phyloP scores from a whole-genome alignment of 2,329 filamentous ascomycete genomes.

The Verticillium dahliae region DNA sequence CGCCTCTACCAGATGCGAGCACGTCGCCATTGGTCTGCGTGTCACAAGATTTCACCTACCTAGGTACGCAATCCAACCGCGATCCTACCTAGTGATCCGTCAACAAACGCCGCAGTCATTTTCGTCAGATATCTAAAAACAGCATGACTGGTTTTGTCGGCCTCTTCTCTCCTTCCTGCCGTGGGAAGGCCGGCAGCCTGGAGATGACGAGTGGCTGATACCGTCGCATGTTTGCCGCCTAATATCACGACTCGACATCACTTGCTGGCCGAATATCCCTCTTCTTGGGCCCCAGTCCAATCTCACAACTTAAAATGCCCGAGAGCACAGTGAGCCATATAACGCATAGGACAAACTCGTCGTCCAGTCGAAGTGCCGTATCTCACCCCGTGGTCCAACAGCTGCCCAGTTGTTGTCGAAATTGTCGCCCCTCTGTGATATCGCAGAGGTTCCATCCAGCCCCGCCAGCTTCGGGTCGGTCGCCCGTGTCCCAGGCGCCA shows the following conservation, averaged over 20 bases:
- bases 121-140: neutral
- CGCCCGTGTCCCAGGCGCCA: neutral
- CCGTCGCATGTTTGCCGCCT: neutral
- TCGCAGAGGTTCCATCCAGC: neutral
- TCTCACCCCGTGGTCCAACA: neutral
- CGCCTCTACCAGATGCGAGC: neutral
- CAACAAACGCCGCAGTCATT: neutral
- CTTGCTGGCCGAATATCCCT: neutral
- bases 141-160: neutral
- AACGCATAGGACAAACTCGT: neutral
- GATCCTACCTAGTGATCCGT: neutral
- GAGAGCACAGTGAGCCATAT: neutral
- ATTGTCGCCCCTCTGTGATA: neutral
- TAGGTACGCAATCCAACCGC: neutral
- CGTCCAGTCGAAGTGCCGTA: neutral
- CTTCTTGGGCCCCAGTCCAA: neutral
- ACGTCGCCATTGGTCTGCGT: neutral
- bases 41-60: neutral
- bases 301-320: neutral
- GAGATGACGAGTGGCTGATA: neutral
- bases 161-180: neutral
- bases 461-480: neutral
- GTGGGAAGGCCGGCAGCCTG: neutral
- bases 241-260: neutral
- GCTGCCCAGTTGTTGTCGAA: neutral